phyloP scores from a whole-genome alignment of 495 filamentous ascomycete genomes.

The Opeltia flavorubescens region DNA sequence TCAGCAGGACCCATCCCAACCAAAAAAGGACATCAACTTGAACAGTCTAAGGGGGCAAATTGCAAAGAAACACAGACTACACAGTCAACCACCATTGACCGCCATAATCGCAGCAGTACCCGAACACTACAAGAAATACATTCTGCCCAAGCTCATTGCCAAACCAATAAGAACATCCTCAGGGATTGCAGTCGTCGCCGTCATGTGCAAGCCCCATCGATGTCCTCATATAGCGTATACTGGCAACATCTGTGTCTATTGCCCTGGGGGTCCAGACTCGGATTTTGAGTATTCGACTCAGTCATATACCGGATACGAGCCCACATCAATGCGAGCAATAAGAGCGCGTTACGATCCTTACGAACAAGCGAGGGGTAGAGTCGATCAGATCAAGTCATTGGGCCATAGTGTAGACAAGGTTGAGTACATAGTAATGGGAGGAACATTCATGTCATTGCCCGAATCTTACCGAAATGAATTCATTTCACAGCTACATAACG shows the following conservation, averaged over 20 bases:
- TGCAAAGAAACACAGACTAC: conserved; percentile 79
- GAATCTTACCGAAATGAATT: conserved; percentile 82
- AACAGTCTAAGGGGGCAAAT: conserved; percentile 79
- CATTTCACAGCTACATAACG: conserved; percentile 91
- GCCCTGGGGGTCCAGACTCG: conserved; percentile 89
- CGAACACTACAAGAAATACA: conserved; percentile 99
- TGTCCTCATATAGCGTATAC: conserved; percentile 97
- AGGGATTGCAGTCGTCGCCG: conserved; percentile 96
- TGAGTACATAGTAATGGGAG: conserved; percentile 99
- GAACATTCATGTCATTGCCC: conserved; percentile 94
- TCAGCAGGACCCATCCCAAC: conserved; percentile 51
- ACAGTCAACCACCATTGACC: conserved; percentile 75
- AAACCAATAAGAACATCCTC: conserved; percentile 95
- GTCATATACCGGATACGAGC: conserved; percentile 96
- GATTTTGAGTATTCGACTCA: conserved; percentile 99
- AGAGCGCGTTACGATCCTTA: conserved; percentile 95
- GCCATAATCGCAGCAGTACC: conserved; percentile 96
- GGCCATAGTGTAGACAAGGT: conserved; percentile 98
- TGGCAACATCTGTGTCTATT: conserved; percentile 98
- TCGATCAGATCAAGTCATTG: conserved; percentile 88
- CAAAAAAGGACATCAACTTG: conserved; percentile 79
- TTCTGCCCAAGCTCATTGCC: conserved; percentile 84
- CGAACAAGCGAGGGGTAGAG: conserved; percentile 88
- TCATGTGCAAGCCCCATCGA: conserved; percentile 98
- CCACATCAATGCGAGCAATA: conserved; percentile 96